Evolutionary conservation across 2,329 filamentous ascomycete genomes (phyloP), one percentile per base, ranked within the genome.

Genomic region (Calonectria montana): DNA sequence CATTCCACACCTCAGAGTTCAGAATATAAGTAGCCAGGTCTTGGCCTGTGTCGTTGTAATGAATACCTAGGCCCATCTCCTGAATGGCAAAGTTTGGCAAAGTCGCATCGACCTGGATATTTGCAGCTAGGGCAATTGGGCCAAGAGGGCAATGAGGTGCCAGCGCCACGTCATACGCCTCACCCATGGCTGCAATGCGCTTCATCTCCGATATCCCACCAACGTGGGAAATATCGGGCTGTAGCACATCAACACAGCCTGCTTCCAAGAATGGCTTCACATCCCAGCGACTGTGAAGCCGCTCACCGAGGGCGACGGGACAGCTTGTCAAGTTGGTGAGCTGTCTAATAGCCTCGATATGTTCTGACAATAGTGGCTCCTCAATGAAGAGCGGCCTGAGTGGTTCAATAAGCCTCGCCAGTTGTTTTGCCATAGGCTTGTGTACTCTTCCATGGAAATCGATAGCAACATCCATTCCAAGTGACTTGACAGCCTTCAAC

Each of bases 391-490:
- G 83, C 0, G 93, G 93, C 1, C 86, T 86, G 74, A 94, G 88
- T 0, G 92, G 92, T 73, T 93, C 92, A 0, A 95, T 86, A 0
- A 88, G 86, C 69, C 88, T 88, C 2, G 92, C 92, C 3, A 96
- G 87, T 76, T 95, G 93, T 75, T 94, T 94, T 0, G 93, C 93
- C 93, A 95, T 95, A 21, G 93, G 92, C 73, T 92, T 93, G 82
- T 95, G 93, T 0, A 94, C 85, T 10, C 93, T 89, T 4, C 94
- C 94, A 80, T 96, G 94, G 81, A 95, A 95, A 77, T 96, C 94
- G 29, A 96, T 87, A 2, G 91, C 94, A 0, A 89, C 93, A 69
- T 95, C 93, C 75, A 96, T 88, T 1, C 93, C 93, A 0, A 94
- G 82, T 0, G 87, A 86, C 79, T 93, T 94, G 12, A 96, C 93